Evolutionary conservation across 768 basidiomycete genomes (phyloP), one percentile per base, ranked within the genome.

Genomic region (Lepiota venenata): DNA sequence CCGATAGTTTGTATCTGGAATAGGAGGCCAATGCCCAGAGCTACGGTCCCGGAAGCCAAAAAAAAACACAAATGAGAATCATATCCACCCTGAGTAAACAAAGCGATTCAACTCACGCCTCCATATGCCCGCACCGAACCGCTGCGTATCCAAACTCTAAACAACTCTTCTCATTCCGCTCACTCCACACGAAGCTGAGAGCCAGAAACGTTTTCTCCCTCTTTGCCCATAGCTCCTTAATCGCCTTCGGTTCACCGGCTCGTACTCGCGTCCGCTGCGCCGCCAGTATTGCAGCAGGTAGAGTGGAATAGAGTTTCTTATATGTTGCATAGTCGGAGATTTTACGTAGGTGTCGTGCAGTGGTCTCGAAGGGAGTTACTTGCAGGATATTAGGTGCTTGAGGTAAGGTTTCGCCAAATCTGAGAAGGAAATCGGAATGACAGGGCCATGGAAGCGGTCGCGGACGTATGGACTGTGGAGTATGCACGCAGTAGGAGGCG

Each of bases 71-170:
- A 39, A 56, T 56, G 52, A 56, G 48, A 15, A 45, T 3, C 15
- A n/a, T 22, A 38, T 42, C 20, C 16, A 50, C 32, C 40, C 45
- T 49, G 50, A 37, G 29, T 49, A 54, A n/a, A 58, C 39, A 40
- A 44, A 52, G 36, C 39, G 15, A 10, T 29, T 22, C 47, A 29
- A 76, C 87, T 66, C 63, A 90, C 87, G 79, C 75, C 54, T 85
- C 79, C 37, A 93, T 69, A 70, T 86, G 83, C 0, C 80, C 82
- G 61, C 87, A 90, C 22, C 89, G 74, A 42, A 90, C 78, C 10
- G 87, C 87, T 25, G 91, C 86, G 70, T 92, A 92, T 1, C 90
- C 90, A 83, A 85, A 92, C 67, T 91, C 91, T 44, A 90, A 64
- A 58, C 82, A 81, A 43, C 80, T 79, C 50, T 81, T 80, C 50